These are phyloP conservation scores for Clonostachys solani DNA, from an alignment of 2,329 filamentous ascomycete genomes.

Conservation along the genomic window DNA sequence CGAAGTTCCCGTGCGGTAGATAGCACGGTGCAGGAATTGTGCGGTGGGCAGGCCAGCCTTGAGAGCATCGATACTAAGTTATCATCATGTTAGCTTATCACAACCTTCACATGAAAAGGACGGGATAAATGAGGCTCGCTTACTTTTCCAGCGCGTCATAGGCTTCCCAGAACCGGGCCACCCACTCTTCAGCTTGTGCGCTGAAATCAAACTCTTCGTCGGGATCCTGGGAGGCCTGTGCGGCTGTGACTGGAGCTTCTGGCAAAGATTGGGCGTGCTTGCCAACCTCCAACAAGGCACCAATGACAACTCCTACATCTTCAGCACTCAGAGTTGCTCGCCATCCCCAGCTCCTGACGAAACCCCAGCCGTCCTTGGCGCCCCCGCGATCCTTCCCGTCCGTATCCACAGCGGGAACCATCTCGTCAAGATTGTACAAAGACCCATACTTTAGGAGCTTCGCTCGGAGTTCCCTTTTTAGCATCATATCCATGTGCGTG, in stretches of 20 bases:
- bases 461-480: slow-evolving; percentile 82
- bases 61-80: slow-evolving; percentile 64
- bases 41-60: slow-evolving; percentile 76
- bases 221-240: slow-evolving; percentile 31
- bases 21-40: slow-evolving; percentile 85
- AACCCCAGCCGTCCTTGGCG: slow-evolving; percentile 91
- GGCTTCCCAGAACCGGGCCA: slow-evolving; percentile 65
- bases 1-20: slow-evolving; percentile 86
- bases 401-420: slow-evolving; percentile 76
- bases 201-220: slow-evolving; percentile 42
- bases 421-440: slow-evolving; percentile 87
- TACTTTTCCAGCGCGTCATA: slow-evolving; percentile 70
- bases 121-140: slow-evolving; percentile 16
- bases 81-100: slow-evolving; percentile 2
- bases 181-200: slow-evolving; percentile 58
- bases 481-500: slow-evolving; percentile 96
- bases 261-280: slow-evolving; percentile 40
- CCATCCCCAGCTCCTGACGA: slow-evolving; percentile 97
- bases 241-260: slow-evolving; percentile 14
- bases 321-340: slow-evolving; percentile 89
- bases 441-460: slow-evolving; percentile 89
- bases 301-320: slow-evolving; percentile 89
- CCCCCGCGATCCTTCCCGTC: slow-evolving; percentile 66
- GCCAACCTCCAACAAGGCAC: slow-evolving; percentile 89
- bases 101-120: neutral